Conservation (phyloP, 768 basidiomycete genomes). For the Galerina marginata region DNA sequence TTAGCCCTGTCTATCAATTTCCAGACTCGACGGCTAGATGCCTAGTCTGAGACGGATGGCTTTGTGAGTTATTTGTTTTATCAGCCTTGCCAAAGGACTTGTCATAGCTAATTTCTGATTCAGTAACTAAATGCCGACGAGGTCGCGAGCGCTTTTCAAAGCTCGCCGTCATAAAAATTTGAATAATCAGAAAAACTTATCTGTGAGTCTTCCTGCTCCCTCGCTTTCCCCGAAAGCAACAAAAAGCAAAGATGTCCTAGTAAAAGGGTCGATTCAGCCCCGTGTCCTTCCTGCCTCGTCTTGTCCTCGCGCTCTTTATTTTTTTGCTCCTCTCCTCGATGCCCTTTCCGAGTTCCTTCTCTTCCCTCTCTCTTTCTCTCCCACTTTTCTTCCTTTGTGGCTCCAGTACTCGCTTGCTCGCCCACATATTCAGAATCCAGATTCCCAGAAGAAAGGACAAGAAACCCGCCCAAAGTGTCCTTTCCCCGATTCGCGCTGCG, state of each 20-base stretch:
- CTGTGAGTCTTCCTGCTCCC: not conserved
- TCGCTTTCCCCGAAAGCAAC: not conserved
- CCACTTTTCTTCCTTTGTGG: not conserved
- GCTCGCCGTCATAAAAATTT: not conserved
- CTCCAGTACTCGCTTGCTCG: not conserved
- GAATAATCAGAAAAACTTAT: no score
- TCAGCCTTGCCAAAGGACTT: no score
- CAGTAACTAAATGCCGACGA: no score
- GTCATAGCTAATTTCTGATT: no score
- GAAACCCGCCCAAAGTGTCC: constrained; percentile 25
- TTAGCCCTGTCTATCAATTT: no score
- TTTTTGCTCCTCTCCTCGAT: not conserved
- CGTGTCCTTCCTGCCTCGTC: constrained; percentile 3
- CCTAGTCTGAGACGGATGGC: no score
- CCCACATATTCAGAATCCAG: not conserved
- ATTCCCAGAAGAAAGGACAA: constrained; percentile 3
- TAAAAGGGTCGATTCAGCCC: constrained; percentile 27
- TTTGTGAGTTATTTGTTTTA: no score
- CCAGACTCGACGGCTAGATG: no score
- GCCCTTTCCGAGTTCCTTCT: not conserved
- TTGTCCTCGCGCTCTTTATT: not conserved
- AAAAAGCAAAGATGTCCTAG: constrained; percentile 22
- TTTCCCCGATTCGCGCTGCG: constrained; percentile 26
- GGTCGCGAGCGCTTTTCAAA: no score
- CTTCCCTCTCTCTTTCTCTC: not conserved